Percentiles rank a stretch among this genome's conserved stretches.
phyloP scores from a whole-genome alignment of 257 asterid species.

The Solanum phureja region DNA sequence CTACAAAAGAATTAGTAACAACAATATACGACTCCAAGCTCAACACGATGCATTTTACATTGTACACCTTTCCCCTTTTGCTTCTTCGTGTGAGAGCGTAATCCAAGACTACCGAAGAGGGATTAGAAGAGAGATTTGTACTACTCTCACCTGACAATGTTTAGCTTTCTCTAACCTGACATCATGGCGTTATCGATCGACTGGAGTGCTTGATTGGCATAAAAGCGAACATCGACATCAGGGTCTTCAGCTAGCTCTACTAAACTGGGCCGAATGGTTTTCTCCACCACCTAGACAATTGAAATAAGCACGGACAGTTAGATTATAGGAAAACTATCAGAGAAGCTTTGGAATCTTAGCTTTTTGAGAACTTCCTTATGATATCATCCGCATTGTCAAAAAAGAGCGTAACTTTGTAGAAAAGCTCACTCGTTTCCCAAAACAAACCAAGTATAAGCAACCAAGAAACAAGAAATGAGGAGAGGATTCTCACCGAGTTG shows the following conservation, averaged over 20 bases:
- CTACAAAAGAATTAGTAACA: not conserved
- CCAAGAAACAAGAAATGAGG: not conserved
- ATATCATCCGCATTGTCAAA: not conserved
- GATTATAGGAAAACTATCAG: too few relatives aligned
- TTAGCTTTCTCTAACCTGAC: slow-evolving; percentile 27
- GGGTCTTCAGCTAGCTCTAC: slow-evolving; percentile 61
- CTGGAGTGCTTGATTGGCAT: slow-evolving; percentile 51
- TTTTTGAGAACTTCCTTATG: not conserved
- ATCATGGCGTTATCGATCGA: slow-evolving; percentile 50
- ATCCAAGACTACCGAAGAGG: not conserved
- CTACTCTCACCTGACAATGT: not conserved
- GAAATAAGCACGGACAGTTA: not conserved
- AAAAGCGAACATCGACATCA: slow-evolving; percentile 64
- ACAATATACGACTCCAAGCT: not conserved
- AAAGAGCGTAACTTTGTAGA: not conserved
- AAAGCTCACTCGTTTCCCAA: not conserved
- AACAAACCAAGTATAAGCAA: not conserved
- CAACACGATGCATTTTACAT: not conserved
- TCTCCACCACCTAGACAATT: slow-evolving; percentile 44
- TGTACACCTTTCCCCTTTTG: not conserved
- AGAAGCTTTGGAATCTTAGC: not conserved
- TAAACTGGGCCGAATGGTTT: slow-evolving; percentile 47
- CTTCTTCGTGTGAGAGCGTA: not conserved
- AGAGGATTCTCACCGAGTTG: slow-evolving; percentile 32
- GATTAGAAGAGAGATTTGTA: not conserved